Evolutionary conservation across 495 filamentous ascomycete species (phyloP).

Genomic region (Penicillium riverlandense): DNA sequence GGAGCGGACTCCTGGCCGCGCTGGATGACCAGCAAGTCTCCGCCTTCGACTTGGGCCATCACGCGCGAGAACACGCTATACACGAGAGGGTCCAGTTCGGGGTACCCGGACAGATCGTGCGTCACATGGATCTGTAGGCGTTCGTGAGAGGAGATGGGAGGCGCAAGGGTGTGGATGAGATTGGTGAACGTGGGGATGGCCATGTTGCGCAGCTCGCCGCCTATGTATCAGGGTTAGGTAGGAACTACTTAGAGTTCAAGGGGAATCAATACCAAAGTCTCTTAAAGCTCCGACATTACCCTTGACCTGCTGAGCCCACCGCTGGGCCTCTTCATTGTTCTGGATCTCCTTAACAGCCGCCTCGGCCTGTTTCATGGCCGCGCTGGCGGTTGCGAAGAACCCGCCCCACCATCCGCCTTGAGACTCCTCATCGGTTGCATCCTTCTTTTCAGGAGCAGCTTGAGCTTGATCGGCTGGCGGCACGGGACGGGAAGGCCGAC

Average conservation of each 20-base stretch:
- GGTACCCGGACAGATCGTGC: conserved; percentile 90
- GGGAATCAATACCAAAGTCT: conserved; percentile 57
- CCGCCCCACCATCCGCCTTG: conserved; percentile 87
- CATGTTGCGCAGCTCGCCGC: conserved; percentile 80
- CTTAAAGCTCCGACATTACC: conserved; percentile 80
- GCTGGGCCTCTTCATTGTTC: conserved; percentile 90
- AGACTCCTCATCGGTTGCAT: conserved; percentile 18
- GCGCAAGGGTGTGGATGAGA: conserved; percentile 88
- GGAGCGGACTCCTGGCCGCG: conserved; percentile 77
- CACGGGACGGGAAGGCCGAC: conserved; percentile 53
- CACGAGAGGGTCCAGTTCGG: conserved; percentile 87
- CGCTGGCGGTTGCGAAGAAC: conserved; percentile 56
- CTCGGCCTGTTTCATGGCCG: conserved; percentile 92
- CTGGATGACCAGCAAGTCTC: conserved; percentile 94
- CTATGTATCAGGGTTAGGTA: conserved; percentile 38
- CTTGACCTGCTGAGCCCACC: conserved; percentile 91
- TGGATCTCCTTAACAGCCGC: conserved; percentile 90
- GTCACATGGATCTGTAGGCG: conserved; percentile 97
- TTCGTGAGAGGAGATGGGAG: conserved; percentile 95
- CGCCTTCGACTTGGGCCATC: conserved; percentile 97
- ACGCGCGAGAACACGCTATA: conserved; percentile 91
- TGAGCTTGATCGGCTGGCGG: conserved; percentile 39
- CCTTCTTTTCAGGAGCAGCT: conserved; percentile 19
- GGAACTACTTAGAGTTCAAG: neutral
- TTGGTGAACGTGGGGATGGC: conserved; percentile 93